Conservation (phyloP, 2,329 filamentous ascomycete species). For the Diaporthe eres region DNA sequence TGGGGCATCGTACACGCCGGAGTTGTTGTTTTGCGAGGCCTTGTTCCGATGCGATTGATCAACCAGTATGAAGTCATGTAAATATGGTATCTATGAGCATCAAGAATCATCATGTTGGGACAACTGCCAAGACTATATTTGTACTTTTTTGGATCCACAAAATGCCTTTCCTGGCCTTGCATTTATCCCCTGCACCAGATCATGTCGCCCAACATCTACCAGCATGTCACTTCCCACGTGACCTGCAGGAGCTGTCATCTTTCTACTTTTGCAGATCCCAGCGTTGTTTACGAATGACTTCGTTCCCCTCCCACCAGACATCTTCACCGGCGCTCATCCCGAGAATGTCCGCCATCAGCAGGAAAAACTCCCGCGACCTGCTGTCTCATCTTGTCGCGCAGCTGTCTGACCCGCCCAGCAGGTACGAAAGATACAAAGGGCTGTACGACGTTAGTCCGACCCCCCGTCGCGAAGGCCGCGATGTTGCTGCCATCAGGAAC, state of each 20-base stretch:
- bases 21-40: slow-evolving; percentile 65
- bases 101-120: neutral
- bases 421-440: neutral
- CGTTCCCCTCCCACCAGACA: neutral
- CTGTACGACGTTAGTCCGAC: neutral
- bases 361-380: neutral
- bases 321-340: neutral
- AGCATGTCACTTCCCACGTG: neutral
- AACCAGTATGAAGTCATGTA: slow-evolving; percentile 46
- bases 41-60: slow-evolving; percentile 51
- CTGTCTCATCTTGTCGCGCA: neutral
- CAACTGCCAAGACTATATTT: neutral
- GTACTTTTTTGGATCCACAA: neutral
- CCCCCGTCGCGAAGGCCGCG: neutral
- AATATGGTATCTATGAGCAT: neutral
- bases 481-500: neutral
- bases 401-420: neutral
- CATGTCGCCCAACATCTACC: neutral
- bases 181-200: neutral
- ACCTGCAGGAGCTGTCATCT: neutral
- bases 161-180: neutral
- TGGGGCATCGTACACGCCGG: slow-evolving; percentile 76
- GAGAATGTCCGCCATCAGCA: neutral
- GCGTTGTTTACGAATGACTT: neutral
- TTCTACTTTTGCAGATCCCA: neutral